These are phyloP conservation scores for Akebia trifoliata DNA, from an alignment of 164 flowering plant species.

Conservation along the genomic window DNA sequence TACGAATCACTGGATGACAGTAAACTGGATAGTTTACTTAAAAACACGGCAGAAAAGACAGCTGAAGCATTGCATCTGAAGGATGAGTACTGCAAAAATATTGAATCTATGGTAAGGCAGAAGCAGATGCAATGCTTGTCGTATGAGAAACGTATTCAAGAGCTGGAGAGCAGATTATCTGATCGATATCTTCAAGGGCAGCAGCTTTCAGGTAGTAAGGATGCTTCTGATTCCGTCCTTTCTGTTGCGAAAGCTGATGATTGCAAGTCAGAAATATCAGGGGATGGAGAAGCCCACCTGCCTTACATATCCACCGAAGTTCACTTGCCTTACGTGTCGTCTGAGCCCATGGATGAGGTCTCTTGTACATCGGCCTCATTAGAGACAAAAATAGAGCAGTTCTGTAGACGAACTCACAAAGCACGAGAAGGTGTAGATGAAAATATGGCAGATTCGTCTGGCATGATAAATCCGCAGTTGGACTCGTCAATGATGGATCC, in stretches of 20 bases:
- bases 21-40: slow-evolving; percentile 52
- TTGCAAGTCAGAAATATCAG: slow-evolving; percentile 53
- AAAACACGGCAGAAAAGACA: slow-evolving; percentile 74
- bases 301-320: slow-evolving; percentile 38
- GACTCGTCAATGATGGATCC: slow-evolving; percentile 85
- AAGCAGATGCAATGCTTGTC: slow-evolving; percentile 76
- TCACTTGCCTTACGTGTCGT: slow-evolving; percentile 33
- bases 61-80: slow-evolving; percentile 84
- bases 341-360: slow-evolving; percentile 85
- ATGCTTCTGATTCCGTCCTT: slow-evolving; percentile 31
- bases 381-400: slow-evolving; percentile 37
- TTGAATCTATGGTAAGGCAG: slow-evolving; percentile 60
- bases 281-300: slow-evolving; percentile 44
- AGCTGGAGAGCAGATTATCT: slow-evolving; percentile 79
- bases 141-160: slow-evolving; percentile 90
- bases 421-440: slow-evolving; percentile 71
- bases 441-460: slow-evolving; percentile 80
- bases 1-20: slow-evolving; percentile 66
- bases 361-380: slow-evolving; percentile 59
- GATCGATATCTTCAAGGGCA: slow-evolving; percentile 58
- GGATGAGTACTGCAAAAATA: slow-evolving; percentile 85
- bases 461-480: slow-evolving; percentile 47
- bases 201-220: slow-evolving; percentile 37
- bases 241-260: slow-evolving; percentile 46
- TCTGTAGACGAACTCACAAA: slow-evolving; percentile 37